A percentile compares a stretch with the other conserved stretches of the same genome.
Evolutionary conservation across 441 rosid species (phyloP).

Genomic region (Gossypium schwendimanii): DNA sequence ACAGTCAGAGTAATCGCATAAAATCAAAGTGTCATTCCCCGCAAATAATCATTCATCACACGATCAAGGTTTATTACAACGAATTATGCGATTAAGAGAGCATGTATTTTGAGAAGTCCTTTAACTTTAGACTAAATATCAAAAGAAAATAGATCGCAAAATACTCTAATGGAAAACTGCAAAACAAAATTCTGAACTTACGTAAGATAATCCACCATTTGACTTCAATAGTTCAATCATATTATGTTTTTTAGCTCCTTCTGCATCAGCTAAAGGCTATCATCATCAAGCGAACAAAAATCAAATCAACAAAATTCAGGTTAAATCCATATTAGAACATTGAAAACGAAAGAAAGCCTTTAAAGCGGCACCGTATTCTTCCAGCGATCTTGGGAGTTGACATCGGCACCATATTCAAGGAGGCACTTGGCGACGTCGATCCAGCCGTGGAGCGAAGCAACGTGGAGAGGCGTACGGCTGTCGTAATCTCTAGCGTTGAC

Average conservation of each 20-base stretch:
- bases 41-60: background rate
- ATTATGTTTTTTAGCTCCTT: conserved; percentile 77
- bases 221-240: conserved; percentile 73
- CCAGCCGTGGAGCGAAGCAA: conserved; percentile 96
- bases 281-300: background rate
- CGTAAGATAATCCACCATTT: conserved; percentile 83
- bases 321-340: background rate
- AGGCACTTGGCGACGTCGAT: conserved; percentile 78
- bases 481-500: conserved; percentile 94
- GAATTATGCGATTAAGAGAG: background rate
- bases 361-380: conserved; percentile 64
- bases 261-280: conserved; percentile 97
- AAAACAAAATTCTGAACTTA: conserved; percentile 33
- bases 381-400: conserved; percentile 99
- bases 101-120: background rate
- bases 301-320: background rate
- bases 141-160: background rate
- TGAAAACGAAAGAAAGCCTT: background rate
- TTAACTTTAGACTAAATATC: background rate
- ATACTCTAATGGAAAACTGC: background rate
- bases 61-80: background rate
- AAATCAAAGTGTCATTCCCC: background rate
- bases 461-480: conserved; percentile 86
- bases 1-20: background rate
- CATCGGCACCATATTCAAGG: conserved; percentile 82